A percentile compares a stretch with the other conserved stretches of the same genome.
phyloP scores from a whole-genome alignment of 148 eudicot species.

The Camellia sinensis region DNA sequence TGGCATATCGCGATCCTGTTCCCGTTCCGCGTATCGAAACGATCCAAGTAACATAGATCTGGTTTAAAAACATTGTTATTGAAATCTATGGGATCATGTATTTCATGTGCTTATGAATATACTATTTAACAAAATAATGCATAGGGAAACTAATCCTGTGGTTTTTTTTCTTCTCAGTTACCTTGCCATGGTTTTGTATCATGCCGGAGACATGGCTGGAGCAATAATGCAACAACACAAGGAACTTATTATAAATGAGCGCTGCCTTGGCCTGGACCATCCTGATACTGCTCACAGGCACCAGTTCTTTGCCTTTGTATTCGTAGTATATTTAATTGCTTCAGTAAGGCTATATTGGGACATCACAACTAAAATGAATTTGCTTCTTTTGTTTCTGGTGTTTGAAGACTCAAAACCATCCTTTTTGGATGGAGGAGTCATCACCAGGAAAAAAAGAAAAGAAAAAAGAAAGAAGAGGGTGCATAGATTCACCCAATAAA shows the following conservation, averaged over 20 bases:
- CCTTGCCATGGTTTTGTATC: slow-evolving; percentile 97
- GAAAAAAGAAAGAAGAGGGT: neutral
- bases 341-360: neutral
- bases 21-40: too few species aligned
- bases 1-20: too few species aligned
- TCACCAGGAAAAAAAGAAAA: neutral
- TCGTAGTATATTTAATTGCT: slow-evolving; percentile 8
- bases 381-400: neutral
- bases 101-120: slow-evolving; percentile 7
- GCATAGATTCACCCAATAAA: neutral
- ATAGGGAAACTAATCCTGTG: slow-evolving; percentile 1
- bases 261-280: slow-evolving; percentile 97
- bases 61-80: neutral
- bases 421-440: neutral
- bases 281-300: slow-evolving; percentile 99
- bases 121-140: neutral
- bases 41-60: too few species aligned
- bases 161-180: slow-evolving; percentile 43
- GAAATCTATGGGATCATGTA: neutral
- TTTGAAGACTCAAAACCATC: neutral
- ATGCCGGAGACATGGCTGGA: slow-evolving; percentile 96
- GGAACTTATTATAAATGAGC: slow-evolving; percentile 94
- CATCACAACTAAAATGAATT: neutral
- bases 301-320: slow-evolving; percentile 10
- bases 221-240: slow-evolving; percentile 99